Conservation (phyloP, 2,329 filamentous ascomycete genomes). For the Fusarium burgessii region DNA sequence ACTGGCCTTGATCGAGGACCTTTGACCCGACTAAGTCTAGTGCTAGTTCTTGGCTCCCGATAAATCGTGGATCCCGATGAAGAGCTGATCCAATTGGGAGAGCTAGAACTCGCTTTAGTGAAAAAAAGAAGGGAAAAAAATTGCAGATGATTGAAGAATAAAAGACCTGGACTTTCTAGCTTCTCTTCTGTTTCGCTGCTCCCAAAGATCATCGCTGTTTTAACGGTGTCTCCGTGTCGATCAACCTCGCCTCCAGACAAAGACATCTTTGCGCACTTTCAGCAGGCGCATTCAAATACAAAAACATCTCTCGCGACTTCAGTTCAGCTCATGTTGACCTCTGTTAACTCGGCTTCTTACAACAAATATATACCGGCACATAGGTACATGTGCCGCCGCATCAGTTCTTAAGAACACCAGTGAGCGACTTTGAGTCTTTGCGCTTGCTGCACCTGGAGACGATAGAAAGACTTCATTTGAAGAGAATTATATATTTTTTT, state of each 20-base stretch:
- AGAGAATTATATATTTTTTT: neutral
- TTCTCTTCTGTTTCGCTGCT: neutral
- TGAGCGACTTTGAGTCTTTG: constrained; percentile 77
- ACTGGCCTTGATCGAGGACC: constrained; percentile 22
- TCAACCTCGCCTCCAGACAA: constrained; percentile 24
- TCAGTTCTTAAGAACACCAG: constrained; percentile 57
- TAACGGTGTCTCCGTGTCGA: constrained; percentile 31
- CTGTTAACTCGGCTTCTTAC: constrained; percentile 23
- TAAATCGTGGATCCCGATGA: constrained; percentile 22
- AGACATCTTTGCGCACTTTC: neutral
- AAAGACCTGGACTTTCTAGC: constrained; percentile 13
- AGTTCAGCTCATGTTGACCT: constrained; percentile 38
- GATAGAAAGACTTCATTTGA: constrained; percentile 65
- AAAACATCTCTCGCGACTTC: neutral
- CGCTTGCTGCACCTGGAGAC: constrained; percentile 67
- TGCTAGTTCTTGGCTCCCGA: constrained; percentile 36
- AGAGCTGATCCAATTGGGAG: constrained; percentile 11
- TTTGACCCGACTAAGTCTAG: constrained; percentile 33
- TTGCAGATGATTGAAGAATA: constrained; percentile 39
- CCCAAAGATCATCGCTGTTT: constrained; percentile 27
- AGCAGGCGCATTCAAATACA: constrained; percentile 33
- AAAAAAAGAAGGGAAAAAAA: constrained; percentile 28
- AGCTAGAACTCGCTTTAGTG: constrained; percentile 23
- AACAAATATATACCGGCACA: constrained; percentile 49
- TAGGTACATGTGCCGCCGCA: constrained; percentile 59